Evolutionary conservation across 169 alveolate species (phyloP).

Genomic region (Plasmodium coatneyi): DNA sequence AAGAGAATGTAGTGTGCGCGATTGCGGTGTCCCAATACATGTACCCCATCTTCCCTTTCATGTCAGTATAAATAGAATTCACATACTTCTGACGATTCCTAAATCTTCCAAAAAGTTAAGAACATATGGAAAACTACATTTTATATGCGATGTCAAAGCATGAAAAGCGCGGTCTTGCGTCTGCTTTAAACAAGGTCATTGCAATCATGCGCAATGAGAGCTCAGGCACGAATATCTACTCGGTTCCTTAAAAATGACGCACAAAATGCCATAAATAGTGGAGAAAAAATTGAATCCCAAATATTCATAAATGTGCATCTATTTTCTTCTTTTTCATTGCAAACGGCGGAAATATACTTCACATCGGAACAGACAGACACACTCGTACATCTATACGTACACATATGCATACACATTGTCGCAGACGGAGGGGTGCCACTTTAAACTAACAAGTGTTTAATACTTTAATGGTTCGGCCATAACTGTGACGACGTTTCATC

Average conservation of each 20-base stretch:
- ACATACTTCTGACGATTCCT: neutral
- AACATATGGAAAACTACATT: neutral
- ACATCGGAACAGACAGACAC: neutral
- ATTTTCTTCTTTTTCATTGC: neutral
- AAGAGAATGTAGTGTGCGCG: neutral
- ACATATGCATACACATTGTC: neutral
- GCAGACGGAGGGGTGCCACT: neutral
- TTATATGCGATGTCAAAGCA: neutral
- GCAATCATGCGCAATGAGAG: neutral
- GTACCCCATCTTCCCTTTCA: neutral
- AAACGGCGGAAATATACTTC: neutral
- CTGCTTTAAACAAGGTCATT: neutral
- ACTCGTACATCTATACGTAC: neutral
- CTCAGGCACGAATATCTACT: neutral
- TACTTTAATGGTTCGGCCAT: neutral
- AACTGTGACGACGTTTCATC: neutral
- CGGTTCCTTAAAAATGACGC: neutral
- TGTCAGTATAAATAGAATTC: neutral
- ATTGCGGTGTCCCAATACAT: neutral
- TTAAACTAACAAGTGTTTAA: neutral
- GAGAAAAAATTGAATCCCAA: neutral
- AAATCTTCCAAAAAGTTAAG: neutral
- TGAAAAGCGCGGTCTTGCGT: neutral
- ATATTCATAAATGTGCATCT: neutral
- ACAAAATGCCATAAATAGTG: neutral